Evolutionary conservation across 2,329 filamentous ascomycete genomes (phyloP).

Genomic region (Beauveria medogensis): DNA sequence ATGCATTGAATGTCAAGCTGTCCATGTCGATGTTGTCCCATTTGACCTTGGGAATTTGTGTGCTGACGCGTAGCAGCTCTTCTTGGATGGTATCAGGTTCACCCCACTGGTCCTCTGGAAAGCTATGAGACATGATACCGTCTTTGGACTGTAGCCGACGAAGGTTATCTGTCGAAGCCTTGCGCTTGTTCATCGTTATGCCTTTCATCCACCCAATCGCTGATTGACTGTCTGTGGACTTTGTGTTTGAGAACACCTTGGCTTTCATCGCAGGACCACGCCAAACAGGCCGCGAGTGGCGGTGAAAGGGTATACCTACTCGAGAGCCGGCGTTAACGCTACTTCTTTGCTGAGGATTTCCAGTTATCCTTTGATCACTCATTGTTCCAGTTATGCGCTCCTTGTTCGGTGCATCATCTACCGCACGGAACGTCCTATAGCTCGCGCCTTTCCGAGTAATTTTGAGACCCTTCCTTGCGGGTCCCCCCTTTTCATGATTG

Average conservation of each 20-base stretch:
- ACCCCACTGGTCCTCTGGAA: slow-evolving; percentile 49
- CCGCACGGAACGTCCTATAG: slow-evolving; percentile 78
- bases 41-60: slow-evolving; percentile 53
- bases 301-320: slow-evolving; percentile 21
- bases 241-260: slow-evolving; percentile 33
- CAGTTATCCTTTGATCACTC: slow-evolving; percentile 48
- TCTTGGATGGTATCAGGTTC: slow-evolving; percentile 56
- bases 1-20: slow-evolving; percentile 48
- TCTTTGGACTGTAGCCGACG: slow-evolving; percentile 44
- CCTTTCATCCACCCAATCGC: slow-evolving; percentile 65
- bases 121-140: slow-evolving; percentile 41
- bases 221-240: slow-evolving; percentile 40
- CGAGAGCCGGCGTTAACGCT: slow-evolving; percentile 37
- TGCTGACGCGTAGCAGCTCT: slow-evolving; percentile 54
- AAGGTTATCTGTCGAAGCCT: slow-evolving; percentile 30
- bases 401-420: slow-evolving; percentile 49
- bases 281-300: slow-evolving; percentile 35
- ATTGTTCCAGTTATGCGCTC: slow-evolving; percentile 55
- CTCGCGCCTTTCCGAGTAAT: slow-evolving; percentile 75
- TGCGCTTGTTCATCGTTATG: slow-evolving; percentile 54
- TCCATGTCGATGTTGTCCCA: slow-evolving; percentile 61
- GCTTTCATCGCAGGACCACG: slow-evolving; percentile 52
- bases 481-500: slow-evolving; percentile 63
- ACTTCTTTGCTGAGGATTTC: slow-evolving; percentile 34
- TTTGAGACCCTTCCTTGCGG: slow-evolving; percentile 55